phyloP scores from a whole-genome alignment of 2,329 filamentous ascomycete genomes.

The Arthrobotrys conoides region DNA sequence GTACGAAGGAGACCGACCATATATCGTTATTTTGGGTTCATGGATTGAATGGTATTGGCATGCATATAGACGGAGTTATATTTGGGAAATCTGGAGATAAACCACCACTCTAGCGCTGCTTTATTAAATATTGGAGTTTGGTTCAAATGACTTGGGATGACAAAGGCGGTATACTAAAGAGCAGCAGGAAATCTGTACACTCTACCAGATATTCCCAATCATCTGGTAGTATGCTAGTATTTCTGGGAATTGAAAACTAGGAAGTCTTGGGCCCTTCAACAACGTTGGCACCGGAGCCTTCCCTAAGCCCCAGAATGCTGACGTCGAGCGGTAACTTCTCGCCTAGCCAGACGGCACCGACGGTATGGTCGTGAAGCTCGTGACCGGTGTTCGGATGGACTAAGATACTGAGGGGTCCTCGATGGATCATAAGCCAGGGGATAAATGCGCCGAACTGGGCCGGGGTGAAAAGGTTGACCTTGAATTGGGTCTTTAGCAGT shows the following conservation, averaged over 20 bases:
- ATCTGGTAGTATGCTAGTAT: neutral
- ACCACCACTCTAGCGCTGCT: neutral
- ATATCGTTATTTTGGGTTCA: neutral
- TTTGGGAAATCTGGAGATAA: conserved; percentile 5
- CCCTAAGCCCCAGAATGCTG: conserved; percentile 67
- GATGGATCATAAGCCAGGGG: conserved; percentile 84
- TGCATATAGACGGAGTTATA: conserved; percentile 20
- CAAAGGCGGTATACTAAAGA: no score
- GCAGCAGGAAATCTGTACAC: no score
- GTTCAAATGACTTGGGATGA: neutral
- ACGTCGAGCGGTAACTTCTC: conserved; percentile 76
- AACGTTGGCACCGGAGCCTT: conserved; percentile 64
- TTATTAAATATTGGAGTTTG: neutral
- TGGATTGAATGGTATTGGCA: neutral
- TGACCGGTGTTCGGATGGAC: conserved; percentile 84
- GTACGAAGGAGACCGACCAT: no score
- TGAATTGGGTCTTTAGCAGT: neutral
- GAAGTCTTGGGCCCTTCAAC: conserved; percentile 34
- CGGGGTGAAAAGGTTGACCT: conserved; percentile 83
- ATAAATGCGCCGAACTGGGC: conserved; percentile 91
- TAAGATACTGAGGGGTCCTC: conserved; percentile 83
- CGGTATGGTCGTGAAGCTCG: conserved; percentile 73
- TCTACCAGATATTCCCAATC: neutral
- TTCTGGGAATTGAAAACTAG: neutral
- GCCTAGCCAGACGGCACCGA: conserved; percentile 82